Base-by-base conservation (phyloP, 306 rosid species). In the Benincasa hispida region DNA sequence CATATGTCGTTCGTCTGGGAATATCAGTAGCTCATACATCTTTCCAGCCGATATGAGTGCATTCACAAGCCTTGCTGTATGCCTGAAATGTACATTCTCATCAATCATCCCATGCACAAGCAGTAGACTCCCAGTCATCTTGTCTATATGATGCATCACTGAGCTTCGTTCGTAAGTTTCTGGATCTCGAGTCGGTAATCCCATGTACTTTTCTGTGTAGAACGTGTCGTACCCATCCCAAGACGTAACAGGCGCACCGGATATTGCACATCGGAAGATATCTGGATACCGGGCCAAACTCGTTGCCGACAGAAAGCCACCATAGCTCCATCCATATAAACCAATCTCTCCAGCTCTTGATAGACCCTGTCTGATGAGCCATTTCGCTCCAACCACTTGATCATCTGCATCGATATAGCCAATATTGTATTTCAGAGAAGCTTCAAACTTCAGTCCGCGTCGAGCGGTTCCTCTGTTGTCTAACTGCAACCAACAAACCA, bases 191-290 rank as follows among this genome's bases (percentile, higher is more conserved):
- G 81, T 85, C 48, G 97, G 97, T 78, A 88, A 77, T 10, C 99
- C 99, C 99, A 94, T 89, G 88, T 89, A 94, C 86, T 92, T 94
- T 87, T 94, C 99, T 0, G 96, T 92, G 86, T 94, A 94, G 74
- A 94, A 94, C 5, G 99, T 89, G 84, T 94, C 99, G 27, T 94
- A 92, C 18, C 99, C 97, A 1, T 94, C 99, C 97, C 97, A 94
- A 0, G 99, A 87, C 34, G 99, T 92, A 15, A 89, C 92, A 0
- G 99, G 99, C 19, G 98, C 96, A 5, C 99, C 99, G 0, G 97
- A 86, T 42, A 94, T 82, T 6, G 96, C 96, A 42, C 97, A 90
- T 66, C 78, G 82, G 85, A 89, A 94, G 80, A 86, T 74, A 35
- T 87, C 93, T 2, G 99, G 91, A 84, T 82, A 88, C 78, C 96